Evolutionary conservation across 768 basidiomycete genomes (phyloP).

Genomic region (Tephrocybe sp.): DNA sequence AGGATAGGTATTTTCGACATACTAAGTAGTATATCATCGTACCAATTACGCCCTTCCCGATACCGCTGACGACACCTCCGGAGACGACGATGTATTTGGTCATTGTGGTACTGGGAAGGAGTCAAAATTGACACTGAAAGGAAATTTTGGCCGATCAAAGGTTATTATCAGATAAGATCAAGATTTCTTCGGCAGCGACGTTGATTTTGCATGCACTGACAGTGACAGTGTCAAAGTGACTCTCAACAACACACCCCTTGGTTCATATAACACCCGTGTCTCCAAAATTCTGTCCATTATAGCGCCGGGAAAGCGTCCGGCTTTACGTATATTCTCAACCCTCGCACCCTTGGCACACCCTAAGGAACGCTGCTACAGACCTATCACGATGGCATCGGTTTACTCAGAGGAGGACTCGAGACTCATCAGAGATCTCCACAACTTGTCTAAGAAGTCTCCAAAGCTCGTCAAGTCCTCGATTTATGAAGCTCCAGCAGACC

Average conservation of each 20-base stretch:
- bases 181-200: too few species aligned
- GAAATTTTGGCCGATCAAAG: conserved; percentile 12
- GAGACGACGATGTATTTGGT: conserved; percentile 96
- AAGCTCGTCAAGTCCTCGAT: conserved; percentile 63
- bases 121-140: not conserved
- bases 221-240: too few species aligned
- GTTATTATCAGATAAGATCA: not conserved
- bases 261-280: not conserved
- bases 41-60: conserved; percentile 99
- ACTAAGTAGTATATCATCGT: conserved; percentile 23
- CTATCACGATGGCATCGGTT: conserved; percentile 12
- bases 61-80: conserved; percentile 97
- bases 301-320: conserved; percentile 13
- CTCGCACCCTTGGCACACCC: conserved; percentile 2
- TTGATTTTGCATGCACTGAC: too few species aligned
- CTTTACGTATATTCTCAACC: conserved; percentile 11
- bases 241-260: too few species aligned
- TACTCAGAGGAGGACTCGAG: conserved; percentile 44
- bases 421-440: conserved; percentile 54
- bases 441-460: conserved; percentile 50
- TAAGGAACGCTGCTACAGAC: not conserved
- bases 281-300: conserved; percentile 16
- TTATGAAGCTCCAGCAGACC: conserved; percentile 58
- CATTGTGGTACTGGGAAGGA: conserved; percentile 41
- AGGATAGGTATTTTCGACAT: conserved; percentile 3